Base-by-base conservation (phyloP, 768 basidiomycete species). In the Leccinum barrowsii region DNA sequence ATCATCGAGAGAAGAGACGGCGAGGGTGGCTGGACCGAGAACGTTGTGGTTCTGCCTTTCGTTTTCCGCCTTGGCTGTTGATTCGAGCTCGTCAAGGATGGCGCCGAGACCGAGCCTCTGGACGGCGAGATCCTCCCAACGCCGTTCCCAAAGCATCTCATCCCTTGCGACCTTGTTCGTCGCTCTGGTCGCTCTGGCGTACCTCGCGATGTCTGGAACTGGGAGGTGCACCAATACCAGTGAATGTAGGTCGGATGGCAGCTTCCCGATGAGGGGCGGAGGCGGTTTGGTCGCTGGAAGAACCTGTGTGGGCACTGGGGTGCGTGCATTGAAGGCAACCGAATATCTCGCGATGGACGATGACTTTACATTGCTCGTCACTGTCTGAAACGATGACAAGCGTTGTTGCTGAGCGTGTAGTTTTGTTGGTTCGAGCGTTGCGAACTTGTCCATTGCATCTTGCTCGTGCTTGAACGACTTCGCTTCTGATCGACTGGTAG, bases 211-310 rank as follows among this genome's bases (percentile, higher is more conserved):
- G 70, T 96, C 94, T 17, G 89, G 85, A 17, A 98, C 73, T 7
- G 94, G 86, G 24, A 95, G 78, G 69, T 84, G 81, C 3, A 81
- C 75, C 60, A 97, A 77, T 59, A 98, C 79, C 48, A 87, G 76
- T 24, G 90, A 74, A 67, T 95, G 89, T 5, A 96, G 74, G 60
- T 87, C 85, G 19, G 82, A 78, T 5, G 96, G 94, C 12, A 97
- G 83, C 26, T 82, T 83, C 10, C 96, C 96, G 53, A 96, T 83
- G 62, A 80, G 78, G 22, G 65, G 72, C 24, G 62, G 60, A 32
- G 73, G 73, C 59, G 64, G 73, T 63, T 57, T 65, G 21, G 63
- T 55, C 15, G 67, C 62, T 50, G 61, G 44, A 28, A 69, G 66
- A 10, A 67, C 56, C 19, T 47, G 56, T n/a, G 57, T 6, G 2